Percentiles rank a stretch among this genome's conserved stretches.
These are phyloP conservation scores for Xylaria sp. DNA, from an alignment of 2,329 filamentous ascomycete genomes.

Conservation along the genomic window DNA sequence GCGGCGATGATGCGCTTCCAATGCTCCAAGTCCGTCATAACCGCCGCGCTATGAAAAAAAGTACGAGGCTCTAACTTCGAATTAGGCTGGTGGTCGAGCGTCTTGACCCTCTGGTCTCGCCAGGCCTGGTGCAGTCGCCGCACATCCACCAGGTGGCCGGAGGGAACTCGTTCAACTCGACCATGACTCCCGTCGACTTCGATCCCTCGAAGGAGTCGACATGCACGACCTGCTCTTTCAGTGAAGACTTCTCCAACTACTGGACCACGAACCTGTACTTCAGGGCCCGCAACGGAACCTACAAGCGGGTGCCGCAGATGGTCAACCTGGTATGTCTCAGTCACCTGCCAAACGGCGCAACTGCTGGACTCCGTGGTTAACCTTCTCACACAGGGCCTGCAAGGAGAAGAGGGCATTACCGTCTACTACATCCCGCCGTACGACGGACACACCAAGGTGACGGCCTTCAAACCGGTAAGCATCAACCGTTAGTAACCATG, in stretches of 20 bases:
- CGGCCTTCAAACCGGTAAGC: conserved; percentile 30
- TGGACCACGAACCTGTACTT: conserved; percentile 34
- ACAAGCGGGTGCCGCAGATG: conserved; percentile 31
- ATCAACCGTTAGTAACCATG: not conserved
- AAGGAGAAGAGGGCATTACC: conserved; percentile 27
- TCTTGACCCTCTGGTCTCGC: conserved; percentile 29
- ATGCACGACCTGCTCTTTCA: conserved; percentile 32
- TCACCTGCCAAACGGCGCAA: not conserved
- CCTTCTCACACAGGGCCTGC: conserved; percentile 17
- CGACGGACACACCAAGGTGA: conserved; percentile 26
- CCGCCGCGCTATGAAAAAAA: not conserved
- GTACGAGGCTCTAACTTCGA: conserved; percentile 4
- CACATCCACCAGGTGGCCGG: conserved; percentile 32
- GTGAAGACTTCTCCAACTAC: conserved; percentile 33
- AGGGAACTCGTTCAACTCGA: conserved; percentile 31
- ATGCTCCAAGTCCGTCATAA: conserved; percentile 17
- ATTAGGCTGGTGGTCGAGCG: conserved; percentile 33
- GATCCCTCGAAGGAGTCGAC: conserved; percentile 28
- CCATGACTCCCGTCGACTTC: conserved; percentile 22
- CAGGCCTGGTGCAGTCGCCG: conserved; percentile 27
- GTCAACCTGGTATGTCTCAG: conserved; percentile 27
- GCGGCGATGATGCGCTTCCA: conserved; percentile 32
- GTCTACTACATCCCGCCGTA: conserved; percentile 33
- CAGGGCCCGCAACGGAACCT: conserved; percentile 30
- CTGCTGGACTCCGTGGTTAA: not conserved